Percentiles rank a stretch among this genome's conserved stretches.
These are phyloP conservation scores for Neurospora hispaniola DNA, from an alignment of 495 filamentous ascomycete species.

Conservation along the genomic window DNA sequence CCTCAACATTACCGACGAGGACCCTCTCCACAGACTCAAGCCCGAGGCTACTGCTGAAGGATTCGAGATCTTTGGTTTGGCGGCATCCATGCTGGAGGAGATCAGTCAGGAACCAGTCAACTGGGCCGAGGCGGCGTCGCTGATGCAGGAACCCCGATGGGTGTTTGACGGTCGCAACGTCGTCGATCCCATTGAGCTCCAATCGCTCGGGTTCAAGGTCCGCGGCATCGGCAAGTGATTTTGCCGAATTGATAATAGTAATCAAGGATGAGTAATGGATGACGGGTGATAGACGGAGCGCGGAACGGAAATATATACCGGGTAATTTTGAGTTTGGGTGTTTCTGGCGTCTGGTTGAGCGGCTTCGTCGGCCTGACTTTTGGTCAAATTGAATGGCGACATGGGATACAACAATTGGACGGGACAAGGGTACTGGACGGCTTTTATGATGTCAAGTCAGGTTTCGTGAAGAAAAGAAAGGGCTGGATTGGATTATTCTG, in stretches of 20 bases:
- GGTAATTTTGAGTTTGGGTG: not conserved
- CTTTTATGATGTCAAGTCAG: not conserved
- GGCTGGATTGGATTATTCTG: not conserved
- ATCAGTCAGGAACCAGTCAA: conserved; percentile 34
- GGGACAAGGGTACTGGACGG: not conserved
- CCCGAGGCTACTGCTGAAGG: conserved; percentile 19
- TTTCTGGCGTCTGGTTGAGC: not conserved
- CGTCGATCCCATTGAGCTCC: conserved; percentile 15
- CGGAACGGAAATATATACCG: not conserved
- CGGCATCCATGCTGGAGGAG: conserved; percentile 41
- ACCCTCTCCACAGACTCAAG: conserved; percentile 16
- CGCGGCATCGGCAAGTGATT: conserved; percentile 17
- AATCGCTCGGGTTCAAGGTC: conserved; percentile 19
- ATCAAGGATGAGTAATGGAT: not conserved
- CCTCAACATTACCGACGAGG: conserved; percentile 2
- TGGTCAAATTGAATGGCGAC: not conserved
- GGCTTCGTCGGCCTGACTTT: not conserved
- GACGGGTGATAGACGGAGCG: not conserved
- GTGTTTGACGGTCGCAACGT: conserved; percentile 57
- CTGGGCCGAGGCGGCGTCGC: conserved; percentile 38
- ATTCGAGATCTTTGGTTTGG: conserved; percentile 43
- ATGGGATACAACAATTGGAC: not conserved
- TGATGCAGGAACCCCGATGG: conserved; percentile 57
- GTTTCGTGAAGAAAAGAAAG: not conserved
- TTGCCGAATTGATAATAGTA: not conserved